These are phyloP conservation scores for Dimargaris verticillata DNA, from an alignment of 192 early-diverging fungal species.

Conservation along the genomic window DNA sequence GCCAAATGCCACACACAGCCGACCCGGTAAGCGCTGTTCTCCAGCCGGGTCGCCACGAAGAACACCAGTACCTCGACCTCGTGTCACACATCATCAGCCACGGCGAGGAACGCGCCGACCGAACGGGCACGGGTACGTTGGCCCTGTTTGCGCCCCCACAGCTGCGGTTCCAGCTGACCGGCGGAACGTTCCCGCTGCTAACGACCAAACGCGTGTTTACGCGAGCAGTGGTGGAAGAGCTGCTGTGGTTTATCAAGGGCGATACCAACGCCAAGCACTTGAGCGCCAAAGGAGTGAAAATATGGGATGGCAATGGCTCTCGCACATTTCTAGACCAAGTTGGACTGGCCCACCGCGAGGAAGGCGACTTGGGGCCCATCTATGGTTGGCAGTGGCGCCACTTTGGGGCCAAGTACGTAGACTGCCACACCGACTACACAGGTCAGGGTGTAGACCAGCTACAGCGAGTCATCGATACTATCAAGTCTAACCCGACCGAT, in stretches of 20 bases:
- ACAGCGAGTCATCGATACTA: slow-evolving; percentile 65
- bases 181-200: slow-evolving; percentile 68
- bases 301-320: slow-evolving; percentile 85
- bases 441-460: slow-evolving; percentile 91
- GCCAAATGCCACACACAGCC: too few species aligned
- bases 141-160: slow-evolving; percentile 76
- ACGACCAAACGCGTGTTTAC: slow-evolving; percentile 93
- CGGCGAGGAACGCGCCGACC: slow-evolving; percentile 63
- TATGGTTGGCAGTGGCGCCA: slow-evolving; percentile 99
- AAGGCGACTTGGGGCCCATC: slow-evolving; percentile 85
- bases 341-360: slow-evolving; percentile 52
- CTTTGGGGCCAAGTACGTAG: slow-evolving; percentile 84
- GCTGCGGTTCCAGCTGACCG: slow-evolving; percentile 62
- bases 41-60: slow-evolving; percentile 31
- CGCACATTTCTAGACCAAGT: slow-evolving; percentile 75
- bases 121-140: slow-evolving; percentile 76
- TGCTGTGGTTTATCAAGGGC: slow-evolving; percentile 89
- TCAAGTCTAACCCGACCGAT: slow-evolving; percentile 71
- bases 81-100: slow-evolving; percentile 48
- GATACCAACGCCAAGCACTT: slow-evolving; percentile 71
- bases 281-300: slow-evolving; percentile 53
- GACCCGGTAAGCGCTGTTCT: too few species aligned
- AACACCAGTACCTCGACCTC: slow-evolving; percentile 76
- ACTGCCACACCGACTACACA: slow-evolving; percentile 70
- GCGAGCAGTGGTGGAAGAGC: slow-evolving; percentile 80